phyloP scores from a whole-genome alignment of 768 basidiomycete genomes.

The Fistulinella prunicolor region DNA sequence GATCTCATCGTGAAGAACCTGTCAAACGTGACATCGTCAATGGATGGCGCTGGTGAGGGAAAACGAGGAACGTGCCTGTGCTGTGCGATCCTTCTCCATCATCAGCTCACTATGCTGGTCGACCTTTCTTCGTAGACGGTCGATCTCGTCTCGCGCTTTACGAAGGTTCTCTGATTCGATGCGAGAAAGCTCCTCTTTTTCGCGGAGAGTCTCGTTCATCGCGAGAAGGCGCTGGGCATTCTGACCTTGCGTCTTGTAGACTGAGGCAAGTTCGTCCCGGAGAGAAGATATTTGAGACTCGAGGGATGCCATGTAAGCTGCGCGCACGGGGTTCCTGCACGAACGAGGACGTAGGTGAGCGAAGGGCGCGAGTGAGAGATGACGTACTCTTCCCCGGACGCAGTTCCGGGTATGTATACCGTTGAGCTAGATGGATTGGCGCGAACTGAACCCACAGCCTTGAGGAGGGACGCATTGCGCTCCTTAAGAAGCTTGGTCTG shows the following conservation, averaged over 20 bases:
- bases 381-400: constrained; percentile 67
- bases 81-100: constrained; percentile 83
- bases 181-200: constrained; percentile 85
- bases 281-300: constrained; percentile 92
- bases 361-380: background rate
- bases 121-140: constrained; percentile 67
- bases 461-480: constrained; percentile 83
- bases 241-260: constrained; percentile 95
- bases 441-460: constrained; percentile 76
- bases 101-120: constrained; percentile 82
- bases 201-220: constrained; percentile 93
- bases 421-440: constrained; percentile 60
- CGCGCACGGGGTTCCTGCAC: constrained; percentile 74
- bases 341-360: background rate
- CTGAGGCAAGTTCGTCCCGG: constrained; percentile 87
- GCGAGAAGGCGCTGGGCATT: constrained; percentile 90
- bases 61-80: constrained; percentile 57
- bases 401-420: constrained; percentile 53
- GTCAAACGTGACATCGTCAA: constrained; percentile 6
- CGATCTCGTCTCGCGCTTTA: constrained; percentile 73
- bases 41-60: background rate
- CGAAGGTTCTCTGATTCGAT: constrained; percentile 79
- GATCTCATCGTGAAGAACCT: constrained; percentile 96
- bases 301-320: constrained; percentile 86
- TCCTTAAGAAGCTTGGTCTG: constrained; percentile 91